Base-by-base conservation (phyloP, 768 basidiomycete species). In the Serendipita sp. region DNA sequence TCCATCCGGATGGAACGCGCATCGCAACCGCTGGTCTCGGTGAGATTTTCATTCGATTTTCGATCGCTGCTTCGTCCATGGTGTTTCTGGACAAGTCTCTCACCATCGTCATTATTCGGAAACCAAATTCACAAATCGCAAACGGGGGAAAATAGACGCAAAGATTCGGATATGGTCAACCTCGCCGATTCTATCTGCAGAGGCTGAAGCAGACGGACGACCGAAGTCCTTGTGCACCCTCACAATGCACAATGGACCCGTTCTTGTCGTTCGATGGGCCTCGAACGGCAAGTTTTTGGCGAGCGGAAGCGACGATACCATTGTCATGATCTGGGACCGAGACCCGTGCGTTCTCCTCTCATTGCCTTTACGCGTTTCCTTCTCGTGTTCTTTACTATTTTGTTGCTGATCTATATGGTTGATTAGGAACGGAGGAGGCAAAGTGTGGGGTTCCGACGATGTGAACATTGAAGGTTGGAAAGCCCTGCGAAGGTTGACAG, bases 381-480 rank as follows among this genome's bases (percentile, higher is more conserved):
- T 22, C 26, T 17, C 61, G 42, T 63, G 20, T 41, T 60, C n/a
- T 2, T 34, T 33, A 24, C 33, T 22, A 51, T 17, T 45, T 7
- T 17, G 58, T 9, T 56, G n/a, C 24, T 30, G n/a, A 2, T 62
- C 43, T 7, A 3, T 3, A 5, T 30, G 20, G 11, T 20, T 30
- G 26, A 20, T 17, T 60, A 93, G 90, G 26, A 79, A 78, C 62
- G 87, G 88, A 22, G 82, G 82, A 61, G 88, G 93, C 17, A 90
- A 86, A 72, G 84, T 94, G 3, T 97, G 90, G 83, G 95, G 95
- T 11, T 86, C 90, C 22, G 90, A 91, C 66, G 96, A 98, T 69
- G 82, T 94, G 66, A 99, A 99, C 70, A 81, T 96, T 3, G 96
- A 99, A 73, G 90, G 87, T 26, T 99, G 96, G 96, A 97, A 94